A percentile compares a stretch with the other conserved stretches of the same genome.
phyloP scores from a whole-genome alignment of 1,284 basidiomycete species.

The Pseudozyma sp. region DNA sequence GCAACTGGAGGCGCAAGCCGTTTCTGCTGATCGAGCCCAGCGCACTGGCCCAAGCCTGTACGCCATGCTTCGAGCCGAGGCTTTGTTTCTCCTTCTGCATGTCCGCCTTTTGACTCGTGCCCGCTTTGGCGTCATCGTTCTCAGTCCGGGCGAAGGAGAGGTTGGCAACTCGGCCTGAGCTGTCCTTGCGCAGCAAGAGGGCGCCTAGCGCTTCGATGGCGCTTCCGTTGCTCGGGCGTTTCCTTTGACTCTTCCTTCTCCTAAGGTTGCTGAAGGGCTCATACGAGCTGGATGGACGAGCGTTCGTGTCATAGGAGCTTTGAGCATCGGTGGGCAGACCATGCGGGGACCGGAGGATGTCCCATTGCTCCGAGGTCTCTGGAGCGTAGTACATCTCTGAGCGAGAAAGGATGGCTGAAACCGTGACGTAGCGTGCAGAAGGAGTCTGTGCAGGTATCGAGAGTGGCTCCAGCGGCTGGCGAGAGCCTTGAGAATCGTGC shows the following conservation, averaged over 20 bases:
- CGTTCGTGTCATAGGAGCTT: not conserved
- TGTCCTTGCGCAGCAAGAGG: conserved; percentile 57
- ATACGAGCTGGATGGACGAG: conserved; percentile 1
- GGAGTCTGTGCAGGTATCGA: not conserved
- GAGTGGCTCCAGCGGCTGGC: not conserved
- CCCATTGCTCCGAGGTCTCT: conserved; percentile 24
- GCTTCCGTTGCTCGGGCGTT: conserved; percentile 57
- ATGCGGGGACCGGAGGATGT: conserved; percentile 30
- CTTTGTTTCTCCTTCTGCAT: not conserved
- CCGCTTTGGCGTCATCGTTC: not conserved
- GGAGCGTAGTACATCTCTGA: conserved; percentile 51
- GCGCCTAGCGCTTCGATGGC: conserved; percentile 65
- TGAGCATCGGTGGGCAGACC: conserved; percentile 4
- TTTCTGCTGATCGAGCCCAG: conserved; percentile 18
- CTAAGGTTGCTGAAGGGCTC: conserved; percentile 12
- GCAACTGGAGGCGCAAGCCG: conserved; percentile 23
- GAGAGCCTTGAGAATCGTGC: not conserved
- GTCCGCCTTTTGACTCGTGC: not conserved
- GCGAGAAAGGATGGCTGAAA: conserved; percentile 60
- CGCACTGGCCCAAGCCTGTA: conserved; percentile 34
- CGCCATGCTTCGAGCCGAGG: conserved; percentile 18
- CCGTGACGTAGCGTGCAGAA: conserved; percentile 54
- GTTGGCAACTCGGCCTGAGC: conserved; percentile 50
- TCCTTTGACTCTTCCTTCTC: conserved; percentile 25
- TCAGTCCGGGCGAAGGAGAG: conserved; percentile 44